Percentiles rank a stretch among this genome's conserved stretches.
These are phyloP conservation scores for Peterozyma xylosa DNA, from an alignment of 805 yeast genomes.

Conservation along the genomic window DNA sequence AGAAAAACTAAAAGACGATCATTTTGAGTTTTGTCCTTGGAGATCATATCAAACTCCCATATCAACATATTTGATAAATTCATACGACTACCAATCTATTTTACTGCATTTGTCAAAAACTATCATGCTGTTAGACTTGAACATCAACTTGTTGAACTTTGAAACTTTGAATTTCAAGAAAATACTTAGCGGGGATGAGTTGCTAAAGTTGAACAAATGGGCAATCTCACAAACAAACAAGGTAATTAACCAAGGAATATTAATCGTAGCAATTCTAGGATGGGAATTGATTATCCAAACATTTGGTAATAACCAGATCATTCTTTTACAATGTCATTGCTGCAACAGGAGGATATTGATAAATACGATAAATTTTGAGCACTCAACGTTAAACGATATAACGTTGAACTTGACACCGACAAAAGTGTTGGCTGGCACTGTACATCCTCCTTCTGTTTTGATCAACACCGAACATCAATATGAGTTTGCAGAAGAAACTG, in stretches of 20 bases:
- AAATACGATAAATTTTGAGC: slow-evolving; percentile 9
- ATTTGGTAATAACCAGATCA: slow-evolving; percentile 16
- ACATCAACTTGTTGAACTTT: slow-evolving; percentile 6
- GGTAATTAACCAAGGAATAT: slow-evolving; percentile 4
- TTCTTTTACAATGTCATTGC: slow-evolving; percentile 22
- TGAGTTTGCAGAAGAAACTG: slow-evolving; percentile 1
- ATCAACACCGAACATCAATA: slow-evolving; percentile 1
- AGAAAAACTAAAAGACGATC: slow-evolving; percentile 3
- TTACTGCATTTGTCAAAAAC: slow-evolving; percentile 1
- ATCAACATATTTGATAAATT: slow-evolving; percentile 11
- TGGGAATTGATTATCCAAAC: slow-evolving; percentile 25
- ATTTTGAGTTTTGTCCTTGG: slow-evolving; percentile 17
- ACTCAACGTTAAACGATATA: slow-evolving; percentile 12
- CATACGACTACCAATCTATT: slow-evolving; percentile 3
- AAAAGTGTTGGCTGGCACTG: slow-evolving; percentile 7
- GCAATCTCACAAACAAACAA: neutral
- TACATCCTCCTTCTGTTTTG: neutral
- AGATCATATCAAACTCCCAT: slow-evolving; percentile 12
- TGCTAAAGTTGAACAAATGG: slow-evolving; percentile 11
- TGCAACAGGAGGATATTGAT: slow-evolving; percentile 28
- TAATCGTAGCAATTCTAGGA: slow-evolving; percentile 23
- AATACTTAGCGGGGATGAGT: neutral
- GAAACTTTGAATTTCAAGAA: slow-evolving; percentile 5
- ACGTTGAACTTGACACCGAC: slow-evolving; percentile 22
- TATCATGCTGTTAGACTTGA: slow-evolving; percentile 1